Evolutionary conservation across 768 basidiomycete genomes (phyloP).

Genomic region (Tylopilus balloui): DNA sequence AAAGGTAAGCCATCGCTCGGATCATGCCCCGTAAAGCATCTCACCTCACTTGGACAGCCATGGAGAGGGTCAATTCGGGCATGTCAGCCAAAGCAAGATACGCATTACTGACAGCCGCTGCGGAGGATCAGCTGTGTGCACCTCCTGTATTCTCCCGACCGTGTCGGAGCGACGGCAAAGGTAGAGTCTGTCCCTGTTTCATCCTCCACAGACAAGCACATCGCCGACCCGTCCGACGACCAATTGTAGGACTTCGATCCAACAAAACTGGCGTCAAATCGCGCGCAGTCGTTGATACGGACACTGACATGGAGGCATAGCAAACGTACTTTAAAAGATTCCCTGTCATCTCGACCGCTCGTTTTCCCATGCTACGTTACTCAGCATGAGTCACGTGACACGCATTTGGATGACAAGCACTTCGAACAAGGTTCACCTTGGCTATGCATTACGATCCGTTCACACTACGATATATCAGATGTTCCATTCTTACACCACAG

Average conservation of each 20-base stretch:
- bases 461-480: too few species aligned
- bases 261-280: background rate
- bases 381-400: background rate
- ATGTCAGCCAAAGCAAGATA: slow-evolving; percentile 16
- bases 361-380: slow-evolving; percentile 1
- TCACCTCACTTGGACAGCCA: slow-evolving; percentile 12
- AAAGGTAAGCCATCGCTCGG: slow-evolving; percentile 9
- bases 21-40: background rate
- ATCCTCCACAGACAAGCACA: background rate
- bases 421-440: background rate
- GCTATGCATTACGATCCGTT: background rate
- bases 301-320: slow-evolving; percentile 6
- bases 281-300: slow-evolving; percentile 5
- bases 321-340: background rate
- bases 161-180: slow-evolving; percentile 7
- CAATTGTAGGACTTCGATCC: background rate
- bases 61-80: slow-evolving; percentile 11
- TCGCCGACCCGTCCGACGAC: background rate
- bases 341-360: background rate
- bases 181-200: slow-evolving; percentile 5
- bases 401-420: background rate
- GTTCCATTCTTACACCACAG: background rate
- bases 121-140: slow-evolving; percentile 18
- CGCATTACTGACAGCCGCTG: background rate
- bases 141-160: slow-evolving; percentile 12